These are phyloP conservation scores for Chenopodium berlandieri DNA, from an alignment of 148 eudicot species.

Conservation along the genomic window DNA sequence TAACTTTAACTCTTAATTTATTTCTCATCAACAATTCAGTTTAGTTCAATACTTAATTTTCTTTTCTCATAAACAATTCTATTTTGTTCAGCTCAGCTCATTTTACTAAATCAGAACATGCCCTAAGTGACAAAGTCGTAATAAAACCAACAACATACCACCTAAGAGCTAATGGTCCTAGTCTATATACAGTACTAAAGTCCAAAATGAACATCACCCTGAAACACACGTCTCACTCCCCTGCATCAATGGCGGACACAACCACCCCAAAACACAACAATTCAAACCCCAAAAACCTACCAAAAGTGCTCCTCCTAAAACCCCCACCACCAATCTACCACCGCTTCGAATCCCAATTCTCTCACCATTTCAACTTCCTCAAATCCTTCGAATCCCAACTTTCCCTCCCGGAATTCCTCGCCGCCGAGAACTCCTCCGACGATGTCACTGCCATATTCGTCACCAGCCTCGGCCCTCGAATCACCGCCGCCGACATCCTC, in stretches of 20 bases:
- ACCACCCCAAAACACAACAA: conserved; percentile 26
- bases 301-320: conserved; percentile 45
- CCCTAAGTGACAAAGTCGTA: too few relatives aligned
- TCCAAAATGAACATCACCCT: too few relatives aligned
- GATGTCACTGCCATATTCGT: conserved; percentile 35
- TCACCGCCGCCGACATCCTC: conserved; percentile 38
- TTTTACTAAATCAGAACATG: too few relatives aligned
- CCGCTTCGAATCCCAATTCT: conserved; percentile 27
- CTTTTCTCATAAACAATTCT: too few relatives aligned
- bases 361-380: conserved; percentile 41
- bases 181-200: too few relatives aligned
- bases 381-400: conserved; percentile 49
- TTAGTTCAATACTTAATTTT: too few relatives aligned
- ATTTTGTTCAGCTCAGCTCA: too few relatives aligned
- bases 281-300: conserved; percentile 21
- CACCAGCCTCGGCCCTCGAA: conserved; percentile 19
- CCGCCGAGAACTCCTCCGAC: conserved; percentile 31
- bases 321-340: conserved; percentile 49
- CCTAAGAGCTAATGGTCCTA: too few relatives aligned
- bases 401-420: conserved; percentile 31
- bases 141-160: too few relatives aligned
- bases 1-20: too few relatives aligned
- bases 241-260: conserved; percentile 3
- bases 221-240: too few relatives aligned
- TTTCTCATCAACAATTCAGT: too few relatives aligned